Base-by-base conservation (phyloP, 1,139 yeast genomes). In the Candida anutae region DNA sequence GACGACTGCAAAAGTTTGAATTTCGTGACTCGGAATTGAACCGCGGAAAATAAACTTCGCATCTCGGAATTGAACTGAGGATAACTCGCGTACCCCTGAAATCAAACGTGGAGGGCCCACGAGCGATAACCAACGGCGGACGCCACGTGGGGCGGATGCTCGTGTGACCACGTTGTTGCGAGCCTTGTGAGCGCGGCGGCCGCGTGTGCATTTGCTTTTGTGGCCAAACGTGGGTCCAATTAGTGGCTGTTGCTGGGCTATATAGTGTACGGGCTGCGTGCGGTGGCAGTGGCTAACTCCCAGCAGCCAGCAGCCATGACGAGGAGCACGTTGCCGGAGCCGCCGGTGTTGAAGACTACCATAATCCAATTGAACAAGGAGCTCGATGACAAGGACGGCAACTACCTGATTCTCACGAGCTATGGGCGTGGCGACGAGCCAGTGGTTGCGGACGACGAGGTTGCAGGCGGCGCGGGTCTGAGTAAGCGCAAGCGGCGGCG, bases 261-360 rank as follows among this genome's bases (percentile, higher is more conserved):
- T n/a, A n/a, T n/a, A n/a, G n/a, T n/a, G n/a, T n/a, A n/a, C n/a
- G n/a, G n/a, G n/a, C n/a, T n/a, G n/a, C n/a, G n/a, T n/a, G n/a
- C n/a, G n/a, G n/a, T n/a, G n/a, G n/a, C n/a, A n/a, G n/a, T n/a
- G n/a, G n/a, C n/a, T n/a, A n/a, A n/a, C n/a, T n/a, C n/a, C n/a
- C n/a, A n/a, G n/a, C n/a, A n/a, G n/a, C n/a, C n/a, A n/a, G n/a
- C n/a, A n/a, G n/a, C n/a, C n/a, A n/a, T n/a, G n/a, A 16, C 9
- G 12, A 29, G 24, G 27, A 34, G 20, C 22, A 28, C 27, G 32
- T 34, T 74, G 15, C 80, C 81, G 6, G 56, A 67, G 3, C 81
- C 82, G 1, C 83, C 83, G 4, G 64, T 68, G 15, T 62, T 76
- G 35, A 74, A 73, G 44, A 73, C 82, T 4, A 74, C 79, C 13